Evolutionary conservation across 2,329 filamentous ascomycete species (phyloP), one percentile per base, ranked within the genome.

Genomic region (Pestalotiopsis sp.): DNA sequence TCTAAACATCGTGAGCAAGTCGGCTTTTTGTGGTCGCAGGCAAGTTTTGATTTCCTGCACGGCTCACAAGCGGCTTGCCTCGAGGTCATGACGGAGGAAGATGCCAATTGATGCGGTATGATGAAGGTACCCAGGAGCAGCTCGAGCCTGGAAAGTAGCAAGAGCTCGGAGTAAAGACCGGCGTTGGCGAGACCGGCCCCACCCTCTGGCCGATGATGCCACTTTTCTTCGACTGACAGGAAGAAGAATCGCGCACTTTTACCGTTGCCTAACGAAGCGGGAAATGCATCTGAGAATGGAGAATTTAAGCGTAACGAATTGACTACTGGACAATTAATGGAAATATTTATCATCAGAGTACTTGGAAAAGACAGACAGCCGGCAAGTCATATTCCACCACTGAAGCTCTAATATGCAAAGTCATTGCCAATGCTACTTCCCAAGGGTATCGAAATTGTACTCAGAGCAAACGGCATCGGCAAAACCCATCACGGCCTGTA

Each of bases 31-130:
- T 78, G 76, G 64, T 75, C 70, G 68, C 72, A 73, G 2, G 72
- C 73, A 14, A 75, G 66, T 57, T 75, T 75, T 3, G 73, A 68
- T 7, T 64, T 52, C 70, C 78, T 57, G 71, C 79, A 69, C 65
- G 78, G 59, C 70, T 78, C 69, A 71, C 77, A 75, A 1, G 73
- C 73, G 14, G 48, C 70, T 71, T 59, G 72, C 72, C 30, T 72
- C 80, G 22, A 58, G 20, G 55, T 24, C 26, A 24, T 30, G 4
- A 26, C 20, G 55, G 9, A 64, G 69, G 40, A 58, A 13, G 63
- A 66, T 64, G 10, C 20, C 26, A 4, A n/a, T 17, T 17, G 11
- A 71, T 35, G 11, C 65, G n/a, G 55, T 20, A 17, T n/a, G 14
- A 48, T 3, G 44, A 48, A 20, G 44, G 5, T 48, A n/a, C 5